Percentiles rank a stretch among this genome's conserved stretches.
Evolutionary conservation across 179 eudicot genomes (phyloP).

Genomic region (Silene vulgaris): DNA sequence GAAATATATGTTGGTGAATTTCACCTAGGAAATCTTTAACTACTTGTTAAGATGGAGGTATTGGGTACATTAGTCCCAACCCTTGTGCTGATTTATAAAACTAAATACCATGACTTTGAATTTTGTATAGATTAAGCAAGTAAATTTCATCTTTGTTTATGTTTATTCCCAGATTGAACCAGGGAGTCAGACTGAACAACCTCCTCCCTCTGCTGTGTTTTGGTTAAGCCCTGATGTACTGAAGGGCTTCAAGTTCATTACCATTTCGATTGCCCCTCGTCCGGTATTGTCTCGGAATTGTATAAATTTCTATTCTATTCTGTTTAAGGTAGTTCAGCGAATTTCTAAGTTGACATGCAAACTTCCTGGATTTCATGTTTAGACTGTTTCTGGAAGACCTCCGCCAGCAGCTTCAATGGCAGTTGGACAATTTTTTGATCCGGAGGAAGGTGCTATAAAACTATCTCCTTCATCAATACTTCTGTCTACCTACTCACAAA

Average conservation of each 20-base stretch:
- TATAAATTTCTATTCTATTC: conserved; percentile 5
- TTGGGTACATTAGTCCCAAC: not conserved
- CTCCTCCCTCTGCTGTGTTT: conserved; percentile 92
- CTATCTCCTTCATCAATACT: conserved; percentile 53
- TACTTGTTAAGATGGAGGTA: not conserved
- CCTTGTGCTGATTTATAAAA: not conserved
- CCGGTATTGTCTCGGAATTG: conserved; percentile 51
- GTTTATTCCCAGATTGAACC: conserved; percentile 68
- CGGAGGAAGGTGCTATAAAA: conserved; percentile 44
- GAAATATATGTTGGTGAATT: not conserved
- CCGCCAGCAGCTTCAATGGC: conserved; percentile 99
- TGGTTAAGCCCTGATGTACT: conserved; percentile 68
- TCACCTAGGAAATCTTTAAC: not conserved
- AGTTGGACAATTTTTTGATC: conserved; percentile 87
- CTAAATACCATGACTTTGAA: not conserved
- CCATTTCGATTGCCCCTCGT: conserved; percentile 94
- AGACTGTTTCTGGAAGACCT: conserved; percentile 96
- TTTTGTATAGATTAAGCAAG: not conserved
- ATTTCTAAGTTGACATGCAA: conserved; percentile 10
- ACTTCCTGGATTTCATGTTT: conserved; percentile 25
- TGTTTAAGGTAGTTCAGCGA: not conserved
- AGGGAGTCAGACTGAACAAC: conserved; percentile 97
- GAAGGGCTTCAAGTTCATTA: conserved; percentile 80
- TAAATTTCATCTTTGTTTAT: not conserved
- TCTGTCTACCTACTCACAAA: conserved; percentile 50